Percentiles rank a stretch among this genome's conserved stretches.
Conservation (phyloP, 2,329 filamentous ascomycete species). For the Hortaea sp. region DNA sequence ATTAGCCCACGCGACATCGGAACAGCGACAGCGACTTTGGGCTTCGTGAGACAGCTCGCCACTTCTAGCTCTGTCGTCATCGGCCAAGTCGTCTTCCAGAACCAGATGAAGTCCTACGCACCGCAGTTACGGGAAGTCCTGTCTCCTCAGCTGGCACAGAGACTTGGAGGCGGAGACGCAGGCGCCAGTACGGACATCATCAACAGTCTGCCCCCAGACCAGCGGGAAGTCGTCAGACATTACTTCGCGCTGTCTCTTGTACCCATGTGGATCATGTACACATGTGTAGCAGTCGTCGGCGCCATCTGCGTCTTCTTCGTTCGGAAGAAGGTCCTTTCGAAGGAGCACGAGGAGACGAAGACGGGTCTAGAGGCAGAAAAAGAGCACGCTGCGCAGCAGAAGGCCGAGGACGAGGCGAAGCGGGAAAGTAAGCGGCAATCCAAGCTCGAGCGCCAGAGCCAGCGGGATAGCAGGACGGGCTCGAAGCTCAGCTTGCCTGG, state of each 20-base stretch:
- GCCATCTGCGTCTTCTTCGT: slow-evolving; percentile 32
- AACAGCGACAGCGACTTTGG: slow-evolving; percentile 57
- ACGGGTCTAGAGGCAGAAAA: slow-evolving; percentile 36
- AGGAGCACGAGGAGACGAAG: slow-evolving; percentile 39
- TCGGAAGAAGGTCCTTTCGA: slow-evolving; percentile 31
- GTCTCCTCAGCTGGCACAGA: slow-evolving; percentile 39
- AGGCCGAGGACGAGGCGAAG: slow-evolving; percentile 15
- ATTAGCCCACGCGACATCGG: slow-evolving; percentile 55
- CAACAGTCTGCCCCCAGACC: slow-evolving; percentile 37
- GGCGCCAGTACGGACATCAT: slow-evolving; percentile 52
- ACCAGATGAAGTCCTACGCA: slow-evolving; percentile 53
- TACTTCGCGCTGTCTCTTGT: slow-evolving; percentile 36
- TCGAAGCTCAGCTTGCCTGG: not conserved
- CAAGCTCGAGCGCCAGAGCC: not conserved
- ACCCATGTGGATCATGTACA: slow-evolving; percentile 43
- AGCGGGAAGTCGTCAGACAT: slow-evolving; percentile 32
- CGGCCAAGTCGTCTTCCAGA: slow-evolving; percentile 71
- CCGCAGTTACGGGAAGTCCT: slow-evolving; percentile 40
- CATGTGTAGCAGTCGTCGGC: slow-evolving; percentile 30
- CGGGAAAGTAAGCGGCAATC: slow-evolving; percentile 9
- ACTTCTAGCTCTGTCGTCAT: slow-evolving; percentile 60
- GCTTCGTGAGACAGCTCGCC: slow-evolving; percentile 58
- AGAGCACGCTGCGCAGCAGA: slow-evolving; percentile 22
- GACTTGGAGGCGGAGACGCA: slow-evolving; percentile 50
- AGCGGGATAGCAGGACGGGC: not conserved